phyloP scores from a whole-genome alignment of 202 grass and related monocot species.

The Schoenoplectus triqueter region DNA sequence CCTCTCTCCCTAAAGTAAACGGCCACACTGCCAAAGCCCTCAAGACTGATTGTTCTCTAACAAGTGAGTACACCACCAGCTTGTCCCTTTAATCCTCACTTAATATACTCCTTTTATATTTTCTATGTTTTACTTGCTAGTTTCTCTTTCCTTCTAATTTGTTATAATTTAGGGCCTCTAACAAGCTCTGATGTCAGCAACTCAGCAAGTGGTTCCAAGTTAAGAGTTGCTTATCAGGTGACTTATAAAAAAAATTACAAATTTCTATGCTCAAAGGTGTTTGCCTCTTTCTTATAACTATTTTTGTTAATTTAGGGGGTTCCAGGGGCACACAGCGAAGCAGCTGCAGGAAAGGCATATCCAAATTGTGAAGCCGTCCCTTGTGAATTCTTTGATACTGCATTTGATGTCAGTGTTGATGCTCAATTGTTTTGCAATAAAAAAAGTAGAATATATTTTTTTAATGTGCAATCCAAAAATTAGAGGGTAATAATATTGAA shows the following conservation, averaged over 20 bases:
- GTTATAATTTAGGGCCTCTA: slow-evolving; percentile 57
- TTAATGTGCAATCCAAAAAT: neutral
- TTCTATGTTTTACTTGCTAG: neutral
- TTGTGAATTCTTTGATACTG: slow-evolving; percentile 80
- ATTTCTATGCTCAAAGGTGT: neutral
- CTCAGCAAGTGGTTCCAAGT: slow-evolving; percentile 38
- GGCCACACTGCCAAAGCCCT: neutral
- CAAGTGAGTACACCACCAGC: slow-evolving; percentile 6
- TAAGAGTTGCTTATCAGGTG: slow-evolving; percentile 96
- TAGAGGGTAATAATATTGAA: neutral
- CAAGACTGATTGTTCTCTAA: slow-evolving; percentile 21
- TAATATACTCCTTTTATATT: neutral
- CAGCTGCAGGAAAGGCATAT: slow-evolving; percentile 78
- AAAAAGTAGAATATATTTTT: neutral
- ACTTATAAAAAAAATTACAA: neutral
- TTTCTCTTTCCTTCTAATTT: neutral
- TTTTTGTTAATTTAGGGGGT: slow-evolving; percentile 54
- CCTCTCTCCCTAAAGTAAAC: slow-evolving; percentile 9
- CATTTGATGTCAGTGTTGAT: slow-evolving; percentile 63
- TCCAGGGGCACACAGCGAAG: slow-evolving; percentile 82
- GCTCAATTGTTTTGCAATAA: slow-evolving; percentile 19
- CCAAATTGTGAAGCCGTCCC: slow-evolving; percentile 86
- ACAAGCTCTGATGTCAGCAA: slow-evolving; percentile 55
- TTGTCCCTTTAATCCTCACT: neutral
- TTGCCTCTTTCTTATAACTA: neutral